A percentile compares a stretch with the other conserved stretches of the same genome.
Evolutionary conservation across 1,139 yeast species (phyloP).

Genomic region (Yamadazyma jaroonii): DNA sequence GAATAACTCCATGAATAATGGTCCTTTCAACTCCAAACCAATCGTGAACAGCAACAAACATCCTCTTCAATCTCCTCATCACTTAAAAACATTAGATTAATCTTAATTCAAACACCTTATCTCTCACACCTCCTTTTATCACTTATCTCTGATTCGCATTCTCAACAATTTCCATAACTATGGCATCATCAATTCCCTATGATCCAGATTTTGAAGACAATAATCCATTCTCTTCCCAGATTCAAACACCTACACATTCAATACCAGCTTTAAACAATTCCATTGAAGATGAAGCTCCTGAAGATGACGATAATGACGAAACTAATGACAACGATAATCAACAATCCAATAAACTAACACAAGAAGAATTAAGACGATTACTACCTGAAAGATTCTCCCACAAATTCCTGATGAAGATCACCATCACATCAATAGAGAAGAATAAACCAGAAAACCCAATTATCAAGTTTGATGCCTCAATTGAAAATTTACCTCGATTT

Average conservation of each 20-base stretch:
- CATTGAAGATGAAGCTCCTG: neutral
- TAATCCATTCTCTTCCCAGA: slow-evolving; percentile 47
- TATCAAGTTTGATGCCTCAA: slow-evolving; percentile 39
- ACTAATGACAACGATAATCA: neutral
- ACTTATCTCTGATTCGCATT: no score
- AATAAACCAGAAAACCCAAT: slow-evolving; percentile 46
- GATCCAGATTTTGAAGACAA: slow-evolving; percentile 65
- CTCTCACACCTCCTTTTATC: neutral
- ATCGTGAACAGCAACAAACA: no score
- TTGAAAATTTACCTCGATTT: slow-evolving; percentile 64
- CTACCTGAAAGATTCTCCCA: slow-evolving; percentile 51
- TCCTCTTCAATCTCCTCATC: no score
- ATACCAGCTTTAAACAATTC: neutral
- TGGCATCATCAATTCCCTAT: slow-evolving; percentile 59
- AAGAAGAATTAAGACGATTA: slow-evolving; percentile 39
- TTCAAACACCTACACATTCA: neutral
- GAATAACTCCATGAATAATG: no score
- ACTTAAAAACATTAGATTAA: no score
- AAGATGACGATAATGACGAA: neutral
- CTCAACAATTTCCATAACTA: slow-evolving; percentile 12
- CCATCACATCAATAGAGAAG: slow-evolving; percentile 32
- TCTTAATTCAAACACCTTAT: neutral
- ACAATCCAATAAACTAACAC: slow-evolving; percentile 23
- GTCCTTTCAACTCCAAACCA: no score
- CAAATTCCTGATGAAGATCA: slow-evolving; percentile 29